Evolutionary conservation across 164 flowering plant genomes (phyloP).

Genomic region (Vitis riparia): DNA sequence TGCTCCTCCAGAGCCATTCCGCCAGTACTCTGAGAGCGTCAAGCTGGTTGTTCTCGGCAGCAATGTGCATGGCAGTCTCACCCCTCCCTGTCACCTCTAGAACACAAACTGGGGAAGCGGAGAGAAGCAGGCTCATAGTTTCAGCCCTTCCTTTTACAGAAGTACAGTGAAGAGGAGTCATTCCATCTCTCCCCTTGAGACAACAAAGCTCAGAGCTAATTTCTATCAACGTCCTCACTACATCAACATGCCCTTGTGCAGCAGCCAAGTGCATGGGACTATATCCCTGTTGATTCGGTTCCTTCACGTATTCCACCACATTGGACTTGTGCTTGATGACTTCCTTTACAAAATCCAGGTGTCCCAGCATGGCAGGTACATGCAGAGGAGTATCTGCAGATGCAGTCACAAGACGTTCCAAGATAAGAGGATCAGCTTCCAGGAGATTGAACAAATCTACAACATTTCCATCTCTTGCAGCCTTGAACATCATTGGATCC

Average conservation of each 20-base stretch:
- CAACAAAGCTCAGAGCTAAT: constrained; percentile 15
- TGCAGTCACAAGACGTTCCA: neutral
- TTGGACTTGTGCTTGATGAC: neutral
- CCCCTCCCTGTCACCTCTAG: constrained; percentile 16
- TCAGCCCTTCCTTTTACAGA: constrained; percentile 6
- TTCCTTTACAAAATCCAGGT: neutral
- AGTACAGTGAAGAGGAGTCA: constrained; percentile 25
- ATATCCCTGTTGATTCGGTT: constrained; percentile 21
- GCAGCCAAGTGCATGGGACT: constrained; percentile 31
- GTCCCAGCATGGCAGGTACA: neutral
- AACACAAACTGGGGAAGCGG: constrained; percentile 20
- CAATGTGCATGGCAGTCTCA: constrained; percentile 29
- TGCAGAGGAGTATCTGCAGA: constrained; percentile 8
- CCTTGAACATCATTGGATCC: no score
- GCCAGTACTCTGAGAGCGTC: constrained; percentile 12
- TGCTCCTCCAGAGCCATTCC: constrained; percentile 13
- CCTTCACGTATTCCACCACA: constrained; percentile 6
- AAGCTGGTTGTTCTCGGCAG: neutral
- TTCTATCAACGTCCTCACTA: neutral
- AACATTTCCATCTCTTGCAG: constrained; percentile 4
- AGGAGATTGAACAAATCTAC: neutral
- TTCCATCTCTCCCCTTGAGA: constrained; percentile 22
- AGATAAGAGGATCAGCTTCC: neutral
- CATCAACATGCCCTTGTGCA: neutral
- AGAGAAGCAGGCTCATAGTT: constrained; percentile 14